These are phyloP conservation scores for Lactarius akahatsu DNA, from an alignment of 768 basidiomycete genomes.

Conservation along the genomic window DNA sequence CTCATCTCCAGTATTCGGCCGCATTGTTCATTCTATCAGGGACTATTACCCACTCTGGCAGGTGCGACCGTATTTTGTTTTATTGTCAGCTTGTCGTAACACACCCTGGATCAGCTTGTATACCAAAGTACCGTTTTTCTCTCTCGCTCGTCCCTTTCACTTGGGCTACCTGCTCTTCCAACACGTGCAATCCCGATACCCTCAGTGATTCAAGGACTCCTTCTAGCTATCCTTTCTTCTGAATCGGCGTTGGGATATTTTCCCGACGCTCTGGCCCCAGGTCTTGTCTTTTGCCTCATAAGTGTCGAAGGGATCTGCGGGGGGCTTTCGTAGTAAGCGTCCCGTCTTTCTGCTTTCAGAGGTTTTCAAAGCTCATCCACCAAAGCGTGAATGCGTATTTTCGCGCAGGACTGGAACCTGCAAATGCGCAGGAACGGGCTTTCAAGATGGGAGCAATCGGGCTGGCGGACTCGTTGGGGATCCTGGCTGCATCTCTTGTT, in stretches of 20 bases:
- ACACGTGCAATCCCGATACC: conserved; percentile 67
- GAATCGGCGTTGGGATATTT: conserved; percentile 74
- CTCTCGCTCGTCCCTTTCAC: conserved; percentile 86
- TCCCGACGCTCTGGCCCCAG: conserved; percentile 46
- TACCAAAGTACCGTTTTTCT: conserved; percentile 92
- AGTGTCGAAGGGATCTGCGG: conserved; percentile 91
- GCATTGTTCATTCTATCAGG: conserved; percentile 76
- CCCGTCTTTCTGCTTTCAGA: conserved; percentile 16
- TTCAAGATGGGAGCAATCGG: conserved; percentile 91
- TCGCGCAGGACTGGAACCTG: conserved; percentile 72
- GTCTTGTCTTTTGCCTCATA: conserved; percentile 72
- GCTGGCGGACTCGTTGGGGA: conserved; percentile 79
- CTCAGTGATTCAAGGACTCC: conserved; percentile 66
- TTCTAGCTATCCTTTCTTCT: conserved; percentile 59
- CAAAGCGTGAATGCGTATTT: conserved; percentile 84
- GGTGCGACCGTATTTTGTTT: conserved; percentile 44
- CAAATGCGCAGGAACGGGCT: conserved; percentile 67
- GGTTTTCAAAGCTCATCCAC: background rate
- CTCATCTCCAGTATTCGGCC: conserved; percentile 60
- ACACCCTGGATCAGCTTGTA: conserved; percentile 51
- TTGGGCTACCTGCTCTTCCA: conserved; percentile 81
- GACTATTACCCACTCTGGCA: conserved; percentile 98
- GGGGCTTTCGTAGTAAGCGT: conserved; percentile 84
- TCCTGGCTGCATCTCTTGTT: conserved; percentile 56
- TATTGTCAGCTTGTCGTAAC: background rate